A percentile compares a stretch with the other conserved stretches of the same genome.
Conservation (phyloP, 352 stramenopile genomes). For the Pythium dissimile region DNA sequence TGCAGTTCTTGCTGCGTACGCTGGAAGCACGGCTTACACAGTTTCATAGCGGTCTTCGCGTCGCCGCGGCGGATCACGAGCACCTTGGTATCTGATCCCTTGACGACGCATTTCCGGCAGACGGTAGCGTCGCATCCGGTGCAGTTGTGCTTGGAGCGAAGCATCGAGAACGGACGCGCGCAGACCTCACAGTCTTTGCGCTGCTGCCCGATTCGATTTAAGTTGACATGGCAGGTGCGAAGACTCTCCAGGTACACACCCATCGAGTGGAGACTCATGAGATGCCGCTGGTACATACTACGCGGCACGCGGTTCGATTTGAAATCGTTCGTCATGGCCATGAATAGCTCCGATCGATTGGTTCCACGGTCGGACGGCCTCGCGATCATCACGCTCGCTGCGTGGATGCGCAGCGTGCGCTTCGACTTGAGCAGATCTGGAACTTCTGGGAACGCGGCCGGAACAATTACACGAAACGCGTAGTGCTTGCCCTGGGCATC, state of each 20-base stretch:
- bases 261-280: background rate
- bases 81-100: background rate
- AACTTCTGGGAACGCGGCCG: slow-evolving; percentile 1
- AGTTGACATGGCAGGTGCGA: no score
- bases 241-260: background rate
- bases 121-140: background rate
- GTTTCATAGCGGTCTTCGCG: background rate
- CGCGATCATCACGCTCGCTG: slow-evolving; percentile 12
- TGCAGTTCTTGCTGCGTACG: background rate
- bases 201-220: background rate
- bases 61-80: background rate
- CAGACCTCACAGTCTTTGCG: background rate
- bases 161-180: background rate
- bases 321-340: slow-evolving; percentile 17
- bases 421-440: slow-evolving; percentile 22
- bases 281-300: slow-evolving; percentile 16
- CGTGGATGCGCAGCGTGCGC: slow-evolving; percentile 6
- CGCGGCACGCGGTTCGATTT: slow-evolving; percentile 19
- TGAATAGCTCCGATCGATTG: slow-evolving; percentile 15
- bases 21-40: background rate
- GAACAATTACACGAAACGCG: slow-evolving; percentile 14
- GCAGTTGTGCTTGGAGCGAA: background rate
- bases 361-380: slow-evolving; percentile 3
- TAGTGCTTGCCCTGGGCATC: slow-evolving; percentile 8
- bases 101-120: background rate